Percentiles rank a stretch among this genome's conserved stretches.
These are phyloP conservation scores for Phytophthora pistaciae DNA, from an alignment of 352 stramenopile species.

Conservation along the genomic window DNA sequence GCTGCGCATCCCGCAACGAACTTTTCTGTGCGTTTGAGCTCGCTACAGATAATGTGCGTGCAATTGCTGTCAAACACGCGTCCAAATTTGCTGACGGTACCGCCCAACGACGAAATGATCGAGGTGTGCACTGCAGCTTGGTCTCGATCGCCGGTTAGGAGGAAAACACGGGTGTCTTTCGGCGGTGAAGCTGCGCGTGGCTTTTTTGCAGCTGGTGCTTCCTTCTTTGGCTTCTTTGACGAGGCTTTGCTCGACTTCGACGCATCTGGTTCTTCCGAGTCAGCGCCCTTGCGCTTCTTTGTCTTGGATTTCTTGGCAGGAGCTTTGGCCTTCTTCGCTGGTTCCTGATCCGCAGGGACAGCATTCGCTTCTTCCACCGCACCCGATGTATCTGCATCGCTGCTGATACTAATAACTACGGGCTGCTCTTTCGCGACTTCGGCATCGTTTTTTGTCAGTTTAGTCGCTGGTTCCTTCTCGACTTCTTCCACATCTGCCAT, in stretches of 20 bases:
- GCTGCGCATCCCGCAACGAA: slow-evolving; percentile 84
- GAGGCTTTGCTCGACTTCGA: slow-evolving; percentile 19
- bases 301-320: slow-evolving; percentile 29
- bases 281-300: slow-evolving; percentile 38
- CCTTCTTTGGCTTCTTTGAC: slow-evolving; percentile 45
- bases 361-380: slow-evolving; percentile 10
- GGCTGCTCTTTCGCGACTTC: slow-evolving; percentile 28
- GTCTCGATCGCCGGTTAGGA: slow-evolving; percentile 81
- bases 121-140: slow-evolving; percentile 80
- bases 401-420: slow-evolving; percentile 31
- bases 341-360: slow-evolving; percentile 10
- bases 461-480: slow-evolving; percentile 31
- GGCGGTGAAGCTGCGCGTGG: slow-evolving; percentile 9
- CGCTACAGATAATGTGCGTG: slow-evolving; percentile 89
- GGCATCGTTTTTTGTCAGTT: slow-evolving; percentile 13
- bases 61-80: slow-evolving; percentile 75
- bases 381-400: slow-evolving; percentile 21
- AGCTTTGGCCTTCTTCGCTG: slow-evolving; percentile 25
- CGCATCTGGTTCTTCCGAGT: slow-evolving; percentile 19
- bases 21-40: slow-evolving; percentile 90
- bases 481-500: slow-evolving; percentile 19
- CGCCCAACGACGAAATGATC: slow-evolving; percentile 75
- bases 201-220: slow-evolving; percentile 19
- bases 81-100: slow-evolving; percentile 67
- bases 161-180: slow-evolving; percentile 53